phyloP scores from a whole-genome alignment of 768 basidiomycete genomes.

The Dentipellis fragilis region DNA sequence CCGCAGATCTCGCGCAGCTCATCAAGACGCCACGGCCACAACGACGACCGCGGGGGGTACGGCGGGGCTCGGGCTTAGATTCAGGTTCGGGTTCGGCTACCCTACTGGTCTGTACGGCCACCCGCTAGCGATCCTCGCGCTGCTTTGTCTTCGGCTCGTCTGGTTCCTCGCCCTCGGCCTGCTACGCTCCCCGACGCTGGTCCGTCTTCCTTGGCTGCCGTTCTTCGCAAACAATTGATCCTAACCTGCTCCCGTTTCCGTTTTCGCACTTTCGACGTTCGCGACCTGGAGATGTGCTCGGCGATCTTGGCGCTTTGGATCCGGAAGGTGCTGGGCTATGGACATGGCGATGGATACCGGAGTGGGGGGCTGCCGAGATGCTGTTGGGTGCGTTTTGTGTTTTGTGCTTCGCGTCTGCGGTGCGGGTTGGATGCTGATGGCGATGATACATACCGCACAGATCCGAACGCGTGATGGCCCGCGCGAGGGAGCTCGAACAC shows the following conservation, averaged over 20 bases:
- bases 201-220: background rate
- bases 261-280: background rate
- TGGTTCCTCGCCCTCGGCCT: constrained; percentile 5
- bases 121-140: background rate
- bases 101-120: background rate
- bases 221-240: background rate
- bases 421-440: background rate
- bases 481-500: no score
- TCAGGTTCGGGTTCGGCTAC: background rate
- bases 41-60: no score
- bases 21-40: background rate
- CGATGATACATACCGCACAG: background rate
- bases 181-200: constrained; percentile 3
- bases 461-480: no score
- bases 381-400: background rate
- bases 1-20: background rate
- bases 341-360: background rate
- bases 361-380: background rate
- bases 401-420: no score
- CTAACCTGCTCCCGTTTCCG: background rate
- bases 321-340: background rate
- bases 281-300: no score
- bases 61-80: background rate
- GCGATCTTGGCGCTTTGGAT: background rate
- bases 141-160: background rate